Evolutionary conservation across 2,329 filamentous ascomycete genomes (phyloP).

Genomic region (Colletotrichum spaethianum): DNA sequence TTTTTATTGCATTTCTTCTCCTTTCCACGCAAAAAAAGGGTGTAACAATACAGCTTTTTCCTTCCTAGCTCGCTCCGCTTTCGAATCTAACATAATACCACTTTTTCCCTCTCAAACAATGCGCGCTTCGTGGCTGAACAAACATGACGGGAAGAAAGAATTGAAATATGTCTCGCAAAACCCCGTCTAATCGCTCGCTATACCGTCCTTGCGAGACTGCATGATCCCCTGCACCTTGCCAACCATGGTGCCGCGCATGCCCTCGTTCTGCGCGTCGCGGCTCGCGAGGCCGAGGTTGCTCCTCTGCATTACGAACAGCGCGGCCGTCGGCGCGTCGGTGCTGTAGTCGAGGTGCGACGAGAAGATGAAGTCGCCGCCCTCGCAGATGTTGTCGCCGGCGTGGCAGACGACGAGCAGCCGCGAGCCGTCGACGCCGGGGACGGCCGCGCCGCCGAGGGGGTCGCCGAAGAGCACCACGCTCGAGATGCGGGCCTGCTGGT

Average conservation of each 20-base stretch:
- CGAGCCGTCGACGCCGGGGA: constrained; percentile 44
- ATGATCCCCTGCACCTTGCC: constrained; percentile 40
- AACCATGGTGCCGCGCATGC: constrained; percentile 43
- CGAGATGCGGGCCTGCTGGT: constrained; percentile 41
- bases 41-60: constrained; percentile 9
- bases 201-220: constrained; percentile 5
- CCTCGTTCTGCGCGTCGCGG: constrained; percentile 44
- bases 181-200: constrained; percentile 9
- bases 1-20: too few relatives aligned
- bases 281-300: constrained; percentile 46
- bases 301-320: constrained; percentile 44
- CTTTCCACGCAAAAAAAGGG: too few relatives aligned
- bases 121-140: background rate
- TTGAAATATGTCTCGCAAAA: background rate
- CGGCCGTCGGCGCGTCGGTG: constrained; percentile 41
- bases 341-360: constrained; percentile 41
- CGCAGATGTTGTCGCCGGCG: constrained; percentile 49
- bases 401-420: constrained; percentile 47
- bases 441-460: constrained; percentile 42
- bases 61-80: background rate
- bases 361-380: constrained; percentile 34
- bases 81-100: background rate
- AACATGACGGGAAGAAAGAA: background rate
- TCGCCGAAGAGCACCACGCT: constrained; percentile 52
- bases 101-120: background rate